Evolutionary conservation across 2,329 filamentous ascomycete species (phyloP).

Genomic region (Pseudogymnoascus sp.): DNA sequence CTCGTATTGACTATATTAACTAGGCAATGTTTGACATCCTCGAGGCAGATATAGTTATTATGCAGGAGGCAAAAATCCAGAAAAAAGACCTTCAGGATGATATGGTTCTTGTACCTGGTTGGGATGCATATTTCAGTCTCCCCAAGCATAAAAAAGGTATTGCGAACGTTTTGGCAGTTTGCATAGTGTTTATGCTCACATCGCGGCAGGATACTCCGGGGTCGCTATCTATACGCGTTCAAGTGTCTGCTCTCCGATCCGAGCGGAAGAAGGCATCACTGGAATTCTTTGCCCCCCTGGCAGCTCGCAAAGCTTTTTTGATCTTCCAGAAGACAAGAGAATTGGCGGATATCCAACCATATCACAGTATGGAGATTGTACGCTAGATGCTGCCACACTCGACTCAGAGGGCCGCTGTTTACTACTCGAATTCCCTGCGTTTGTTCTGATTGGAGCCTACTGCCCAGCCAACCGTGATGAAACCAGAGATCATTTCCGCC

Average conservation of each 20-base stretch:
- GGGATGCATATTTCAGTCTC: slow-evolving; percentile 94
- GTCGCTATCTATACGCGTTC: slow-evolving; percentile 94
- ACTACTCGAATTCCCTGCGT: slow-evolving; percentile 86
- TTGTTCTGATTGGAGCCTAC: slow-evolving; percentile 89
- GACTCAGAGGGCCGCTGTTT: slow-evolving; percentile 91
- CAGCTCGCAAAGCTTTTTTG: slow-evolving; percentile 61
- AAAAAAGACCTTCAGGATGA: slow-evolving; percentile 86
- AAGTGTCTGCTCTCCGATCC: slow-evolving; percentile 73
- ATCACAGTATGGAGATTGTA: slow-evolving; percentile 55
- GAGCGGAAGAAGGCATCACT: slow-evolving; percentile 88
- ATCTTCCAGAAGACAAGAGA: slow-evolving; percentile 63
- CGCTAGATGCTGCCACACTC: slow-evolving; percentile 61
- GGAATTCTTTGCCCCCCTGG: slow-evolving; percentile 70
- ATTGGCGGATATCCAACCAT: slow-evolving; percentile 82
- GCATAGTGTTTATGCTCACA: slow-evolving; percentile 12
- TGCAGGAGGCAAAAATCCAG: slow-evolving; percentile 96
- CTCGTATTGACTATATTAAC: background rate
- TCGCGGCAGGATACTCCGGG: slow-evolving; percentile 72
- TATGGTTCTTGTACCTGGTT: slow-evolving; percentile 89
- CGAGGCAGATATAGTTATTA: slow-evolving; percentile 84
- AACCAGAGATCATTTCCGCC: slow-evolving; percentile 71
- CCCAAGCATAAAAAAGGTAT: slow-evolving; percentile 87
- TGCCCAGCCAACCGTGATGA: slow-evolving; percentile 85
- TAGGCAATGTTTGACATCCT: slow-evolving; percentile 91
- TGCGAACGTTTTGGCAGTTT: background rate